Base-by-base conservation (phyloP, 768 basidiomycete species). In the Hypholoma sublateritium region DNA sequence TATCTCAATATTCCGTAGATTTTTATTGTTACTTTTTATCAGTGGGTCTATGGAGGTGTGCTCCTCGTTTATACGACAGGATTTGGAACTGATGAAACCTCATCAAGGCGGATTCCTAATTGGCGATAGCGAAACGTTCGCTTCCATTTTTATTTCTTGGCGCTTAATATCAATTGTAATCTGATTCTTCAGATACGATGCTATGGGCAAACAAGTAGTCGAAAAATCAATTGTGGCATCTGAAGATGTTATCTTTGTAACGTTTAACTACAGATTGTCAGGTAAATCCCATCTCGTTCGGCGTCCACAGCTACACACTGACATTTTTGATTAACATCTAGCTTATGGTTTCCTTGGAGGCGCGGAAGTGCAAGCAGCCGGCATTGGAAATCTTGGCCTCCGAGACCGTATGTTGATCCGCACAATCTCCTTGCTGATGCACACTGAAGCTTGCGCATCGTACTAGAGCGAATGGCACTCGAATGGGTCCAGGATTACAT, bases 401-500 rank as follows among this genome's bases (percentile, higher is more conserved):
- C 72, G 69, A 46, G 83, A 86, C 66, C 78, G 78, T 77, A 47
- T 41, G 68, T 59, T n/a, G 5, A 12, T 42, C 19, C 8, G 22
- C 39, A 28, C 13, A 11, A 17, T 49, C 16, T 21, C 14, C 19
- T 32, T 22, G 11, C 14, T 35, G 13, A 16, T 17, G 39, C 34
- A 35, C 11, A 1, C 14, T 6, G 21, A 32, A 13, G 3, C 25
- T 28, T 28, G 25, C 25, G 3, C n/a, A n/a, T n/a, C n/a, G 37
- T 61, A 66, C 16, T 67, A 86, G 79, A 82, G 65, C 73, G 80
- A 11, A 67, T 75, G 21, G 85, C 81, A 1, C 65, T 89, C 19
- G 69, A 78, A 62, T 89, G 86, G 86, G 77, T 88, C 0, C 78
- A 85, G 52, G 75, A 80, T 62, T 80, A 87, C 65, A 84, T 88